phyloP scores from a whole-genome alignment of 345 rosid species.

The Mallotus nudiflorus region DNA sequence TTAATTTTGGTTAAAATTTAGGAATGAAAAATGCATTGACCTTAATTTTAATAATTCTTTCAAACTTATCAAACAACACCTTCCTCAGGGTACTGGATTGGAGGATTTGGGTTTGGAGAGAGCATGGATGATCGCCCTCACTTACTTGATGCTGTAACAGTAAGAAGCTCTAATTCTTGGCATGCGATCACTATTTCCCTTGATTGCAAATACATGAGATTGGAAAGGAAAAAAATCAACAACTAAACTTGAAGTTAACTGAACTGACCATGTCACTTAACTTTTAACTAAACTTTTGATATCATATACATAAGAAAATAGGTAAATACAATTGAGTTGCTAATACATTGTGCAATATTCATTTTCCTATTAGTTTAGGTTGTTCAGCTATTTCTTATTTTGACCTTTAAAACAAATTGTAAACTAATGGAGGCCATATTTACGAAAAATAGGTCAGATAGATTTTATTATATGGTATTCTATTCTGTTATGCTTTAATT shows the following conservation, averaged over 20 bases:
- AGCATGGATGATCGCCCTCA: conserved; percentile 64
- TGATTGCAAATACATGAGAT: not conserved
- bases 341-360: not conserved
- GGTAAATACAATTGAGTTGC: too few relatives aligned
- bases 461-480: not conserved
- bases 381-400: too few relatives aligned
- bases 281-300: not conserved
- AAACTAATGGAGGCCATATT: not conserved
- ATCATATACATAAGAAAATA: not conserved
- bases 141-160: conserved; percentile 59
- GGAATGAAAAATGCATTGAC: not conserved
- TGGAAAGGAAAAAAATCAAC: not conserved
- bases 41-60: not conserved
- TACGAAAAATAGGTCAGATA: not conserved
- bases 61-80: conserved; percentile 12
- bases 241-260: not conserved
- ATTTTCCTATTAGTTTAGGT: too few relatives aligned
- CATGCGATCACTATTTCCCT: not conserved
- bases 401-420: not conserved
- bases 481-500: not conserved
- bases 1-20: not conserved
- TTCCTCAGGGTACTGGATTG: conserved; percentile 70
- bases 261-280: not conserved
- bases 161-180: conserved; percentile 30
- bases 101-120: conserved; percentile 86